Conservation (phyloP, 257 asterid genomes). For the Ballota nigra region DNA sequence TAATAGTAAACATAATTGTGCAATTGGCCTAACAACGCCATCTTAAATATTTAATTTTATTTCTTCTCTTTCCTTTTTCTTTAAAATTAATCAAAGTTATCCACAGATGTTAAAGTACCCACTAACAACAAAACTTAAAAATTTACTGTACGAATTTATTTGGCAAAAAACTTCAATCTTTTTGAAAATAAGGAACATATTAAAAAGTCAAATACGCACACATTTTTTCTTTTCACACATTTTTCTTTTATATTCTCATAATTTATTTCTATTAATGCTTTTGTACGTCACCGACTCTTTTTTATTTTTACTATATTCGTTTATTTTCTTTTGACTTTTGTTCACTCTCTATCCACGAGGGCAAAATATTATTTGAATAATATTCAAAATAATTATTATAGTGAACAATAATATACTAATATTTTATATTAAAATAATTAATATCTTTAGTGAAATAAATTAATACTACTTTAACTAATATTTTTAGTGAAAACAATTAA, state of each 20-base stretch:
- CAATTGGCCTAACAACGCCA: conserved; percentile 17
- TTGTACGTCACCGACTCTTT: neutral
- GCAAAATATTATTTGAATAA: no score
- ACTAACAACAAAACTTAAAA: neutral
- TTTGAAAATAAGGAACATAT: neutral
- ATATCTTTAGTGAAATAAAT: no score
- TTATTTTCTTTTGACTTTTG: neutral
- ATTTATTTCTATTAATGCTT: neutral
- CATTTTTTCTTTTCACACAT: neutral
- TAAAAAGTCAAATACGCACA: neutral
- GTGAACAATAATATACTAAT: no score
- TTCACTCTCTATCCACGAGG: no score
- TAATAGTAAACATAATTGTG: neutral
- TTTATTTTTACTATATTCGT: neutral
- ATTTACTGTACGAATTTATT: no score
- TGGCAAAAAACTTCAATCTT: neutral
- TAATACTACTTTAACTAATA: no score
- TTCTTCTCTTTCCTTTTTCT: neutral
- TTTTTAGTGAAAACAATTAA: no score
- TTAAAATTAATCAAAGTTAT: neutral
- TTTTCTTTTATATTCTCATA: no score
- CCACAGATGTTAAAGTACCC: neutral
- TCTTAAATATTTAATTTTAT: neutral
- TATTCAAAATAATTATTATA: no score
- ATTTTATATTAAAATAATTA: no score